phyloP scores from a whole-genome alignment of 2,329 filamentous ascomycete species.

The Paradendryphiella salina region DNA sequence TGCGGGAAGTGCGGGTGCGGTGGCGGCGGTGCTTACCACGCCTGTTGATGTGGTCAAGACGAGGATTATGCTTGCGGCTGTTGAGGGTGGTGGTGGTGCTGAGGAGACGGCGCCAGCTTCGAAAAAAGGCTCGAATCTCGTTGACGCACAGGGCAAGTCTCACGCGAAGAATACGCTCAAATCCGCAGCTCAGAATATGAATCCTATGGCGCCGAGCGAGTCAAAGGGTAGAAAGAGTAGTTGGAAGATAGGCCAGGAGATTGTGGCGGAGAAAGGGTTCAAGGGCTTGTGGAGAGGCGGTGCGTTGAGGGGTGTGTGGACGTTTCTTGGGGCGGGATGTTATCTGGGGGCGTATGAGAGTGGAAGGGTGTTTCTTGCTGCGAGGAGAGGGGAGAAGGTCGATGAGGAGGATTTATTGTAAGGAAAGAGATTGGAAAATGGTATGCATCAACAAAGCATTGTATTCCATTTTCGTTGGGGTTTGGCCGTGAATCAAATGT shows the following conservation, averaged over 20 bases:
- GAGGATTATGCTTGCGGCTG: constrained; percentile 73
- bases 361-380: constrained; percentile 61
- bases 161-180: not conserved
- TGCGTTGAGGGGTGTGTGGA: constrained; percentile 74
- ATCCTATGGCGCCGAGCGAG: not conserved
- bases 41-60: constrained; percentile 91
- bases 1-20: constrained; percentile 71
- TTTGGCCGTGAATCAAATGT: not conserved
- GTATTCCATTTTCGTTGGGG: too few species aligned
- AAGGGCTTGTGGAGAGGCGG: constrained; percentile 78
- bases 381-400: constrained; percentile 49
- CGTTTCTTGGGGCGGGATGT: constrained; percentile 77
- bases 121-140: not conserved
- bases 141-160: not conserved
- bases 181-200: not conserved
- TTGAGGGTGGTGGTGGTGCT: constrained; percentile 31
- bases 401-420: constrained; percentile 40
- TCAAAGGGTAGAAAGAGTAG: constrained; percentile 42
- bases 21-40: constrained; percentile 81
- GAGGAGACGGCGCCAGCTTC: not conserved
- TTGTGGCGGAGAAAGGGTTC: constrained; percentile 68
- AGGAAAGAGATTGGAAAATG: not conserved
- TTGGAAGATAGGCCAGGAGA: constrained; percentile 64
- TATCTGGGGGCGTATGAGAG: constrained; percentile 88
- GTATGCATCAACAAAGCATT: too few species aligned